Evolutionary conservation across 805 yeast species (phyloP).

Genomic region (Metschnikowia noctiluminum): DNA sequence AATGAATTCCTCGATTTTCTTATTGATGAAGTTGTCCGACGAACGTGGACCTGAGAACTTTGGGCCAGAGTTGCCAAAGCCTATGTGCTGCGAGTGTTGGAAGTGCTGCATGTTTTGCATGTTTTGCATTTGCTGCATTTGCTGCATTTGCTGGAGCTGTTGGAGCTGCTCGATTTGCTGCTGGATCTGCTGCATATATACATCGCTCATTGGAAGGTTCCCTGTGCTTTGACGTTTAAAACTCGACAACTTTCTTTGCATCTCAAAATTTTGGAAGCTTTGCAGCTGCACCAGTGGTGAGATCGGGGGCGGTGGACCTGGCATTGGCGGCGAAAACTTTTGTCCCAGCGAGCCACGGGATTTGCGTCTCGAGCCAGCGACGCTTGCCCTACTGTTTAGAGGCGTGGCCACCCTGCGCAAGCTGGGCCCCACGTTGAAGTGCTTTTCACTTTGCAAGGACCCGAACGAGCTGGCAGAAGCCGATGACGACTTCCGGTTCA

Average conservation of each 20-base stretch:
- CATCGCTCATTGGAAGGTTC: constrained; percentile 11
- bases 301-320: constrained; percentile 20
- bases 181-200: constrained; percentile 52
- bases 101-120: constrained; percentile 10
- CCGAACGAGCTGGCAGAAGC: constrained; percentile 23
- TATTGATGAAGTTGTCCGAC: constrained; percentile 26
- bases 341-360: not conserved
- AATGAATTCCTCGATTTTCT: constrained; percentile 33
- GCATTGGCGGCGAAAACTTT: constrained; percentile 15
- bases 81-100: not conserved
- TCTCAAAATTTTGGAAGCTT: not conserved
- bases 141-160: constrained; percentile 15
- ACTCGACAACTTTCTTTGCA: constrained; percentile 4
- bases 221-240: constrained; percentile 12
- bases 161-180: constrained; percentile 48
- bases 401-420: constrained; percentile 14
- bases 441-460: constrained; percentile 30
- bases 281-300: constrained; percentile 4
- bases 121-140: constrained; percentile 6
- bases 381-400: not conserved
- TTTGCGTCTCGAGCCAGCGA: not conserved
- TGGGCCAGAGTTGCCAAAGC: not conserved
- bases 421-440: constrained; percentile 16
- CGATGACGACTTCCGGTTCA: constrained; percentile 10
- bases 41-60: constrained; percentile 1